phyloP scores from a whole-genome alignment of 164 flowering plant genomes.

The Aristolochia fimbriata region DNA sequence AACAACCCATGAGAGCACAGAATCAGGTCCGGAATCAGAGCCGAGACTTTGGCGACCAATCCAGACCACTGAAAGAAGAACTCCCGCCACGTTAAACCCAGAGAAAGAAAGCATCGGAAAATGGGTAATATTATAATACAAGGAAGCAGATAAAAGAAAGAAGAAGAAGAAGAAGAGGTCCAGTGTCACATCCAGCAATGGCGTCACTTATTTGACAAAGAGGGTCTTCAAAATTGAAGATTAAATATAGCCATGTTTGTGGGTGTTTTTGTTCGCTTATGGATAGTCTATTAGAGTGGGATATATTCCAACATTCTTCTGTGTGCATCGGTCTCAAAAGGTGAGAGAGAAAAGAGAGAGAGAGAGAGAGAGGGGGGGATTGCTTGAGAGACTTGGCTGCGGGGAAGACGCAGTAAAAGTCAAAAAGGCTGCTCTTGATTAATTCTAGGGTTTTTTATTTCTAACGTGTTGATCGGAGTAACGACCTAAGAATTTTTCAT shows the following conservation, averaged over 20 bases:
- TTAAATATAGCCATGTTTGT: background rate
- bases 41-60: slow-evolving; percentile 1
- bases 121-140: no score
- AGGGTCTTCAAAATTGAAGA: background rate
- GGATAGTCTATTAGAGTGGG: background rate
- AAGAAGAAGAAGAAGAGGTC: no score
- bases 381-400: slow-evolving; percentile 4
- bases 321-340: background rate
- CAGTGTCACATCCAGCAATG: no score
- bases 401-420: background rate
- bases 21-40: background rate
- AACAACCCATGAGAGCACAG: background rate
- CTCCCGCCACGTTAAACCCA: no score
- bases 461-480: no score
- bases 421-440: background rate
- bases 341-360: background rate
- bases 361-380: background rate
- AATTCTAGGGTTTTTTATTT: no score
- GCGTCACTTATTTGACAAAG: background rate
- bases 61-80: no score
- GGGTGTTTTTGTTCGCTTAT: background rate
- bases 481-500: no score
- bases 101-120: no score
- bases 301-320: background rate
- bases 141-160: no score